Percentiles rank a stretch among this genome's conserved stretches.
Evolutionary conservation across 768 basidiomycete genomes (phyloP).

Genomic region (Amanita pallidorosea): DNA sequence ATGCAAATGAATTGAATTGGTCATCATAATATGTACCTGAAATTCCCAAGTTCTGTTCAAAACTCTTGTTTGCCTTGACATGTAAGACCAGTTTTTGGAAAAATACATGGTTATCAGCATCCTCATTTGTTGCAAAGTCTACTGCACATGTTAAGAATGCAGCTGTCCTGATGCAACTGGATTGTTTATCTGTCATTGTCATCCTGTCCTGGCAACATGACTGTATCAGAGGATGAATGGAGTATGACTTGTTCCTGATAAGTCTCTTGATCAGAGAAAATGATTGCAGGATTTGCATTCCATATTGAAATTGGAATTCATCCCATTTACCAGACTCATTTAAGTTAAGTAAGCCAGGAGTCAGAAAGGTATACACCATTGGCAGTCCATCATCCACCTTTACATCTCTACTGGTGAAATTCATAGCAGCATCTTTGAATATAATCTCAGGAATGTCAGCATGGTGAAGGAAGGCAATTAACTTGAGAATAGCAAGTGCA

Average conservation of each 20-base stretch:
- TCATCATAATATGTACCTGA: background rate
- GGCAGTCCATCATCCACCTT: background rate
- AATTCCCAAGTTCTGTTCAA: background rate
- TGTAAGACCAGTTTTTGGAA: slow-evolving; percentile 1
- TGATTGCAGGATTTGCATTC: slow-evolving; percentile 10
- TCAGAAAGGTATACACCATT: background rate
- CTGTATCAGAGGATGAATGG: slow-evolving; percentile 10
- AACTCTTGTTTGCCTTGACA: background rate
- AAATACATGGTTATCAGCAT: background rate
- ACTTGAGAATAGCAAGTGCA: slow-evolving; percentile 11
- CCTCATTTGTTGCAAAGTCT: background rate
- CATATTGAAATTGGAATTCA: slow-evolving; percentile 7
- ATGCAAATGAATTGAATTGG: background rate
- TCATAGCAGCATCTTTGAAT: slow-evolving; percentile 9
- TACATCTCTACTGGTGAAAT: background rate
- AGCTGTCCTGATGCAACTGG: background rate
- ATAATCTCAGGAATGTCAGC: slow-evolving; percentile 8
- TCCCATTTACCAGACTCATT: slow-evolving; percentile 8
- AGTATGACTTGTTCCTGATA: slow-evolving; percentile 2
- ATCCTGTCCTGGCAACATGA: slow-evolving; percentile 4
- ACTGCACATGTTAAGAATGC: slow-evolving; percentile 5
- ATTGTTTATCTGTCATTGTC: background rate
- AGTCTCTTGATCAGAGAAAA: slow-evolving; percentile 10
- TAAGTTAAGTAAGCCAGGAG: background rate
- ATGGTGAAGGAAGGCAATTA: slow-evolving; percentile 12